Conservation (phyloP, 352 stramenopile species). For the Peronospora farinosa region DNA sequence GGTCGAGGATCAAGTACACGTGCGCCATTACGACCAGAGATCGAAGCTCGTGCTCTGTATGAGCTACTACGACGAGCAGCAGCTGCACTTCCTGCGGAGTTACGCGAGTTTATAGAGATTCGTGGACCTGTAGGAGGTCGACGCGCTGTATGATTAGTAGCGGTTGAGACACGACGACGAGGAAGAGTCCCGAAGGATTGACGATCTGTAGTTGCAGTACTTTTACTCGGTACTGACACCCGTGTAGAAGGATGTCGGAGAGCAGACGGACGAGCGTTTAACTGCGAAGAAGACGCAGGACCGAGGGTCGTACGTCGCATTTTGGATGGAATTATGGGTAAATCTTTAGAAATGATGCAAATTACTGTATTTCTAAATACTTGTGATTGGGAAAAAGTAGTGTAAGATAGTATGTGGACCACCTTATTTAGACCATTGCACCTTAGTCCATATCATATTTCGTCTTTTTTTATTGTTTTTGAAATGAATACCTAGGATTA, state of each 20-base stretch:
- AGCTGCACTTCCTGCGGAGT: constrained; percentile 35
- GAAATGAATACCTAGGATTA: too few relatives aligned
- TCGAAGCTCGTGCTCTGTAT: constrained; percentile 54
- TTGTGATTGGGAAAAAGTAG: too few relatives aligned
- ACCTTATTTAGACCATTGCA: too few relatives aligned
- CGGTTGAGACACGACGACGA: constrained; percentile 51
- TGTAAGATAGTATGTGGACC: too few relatives aligned
- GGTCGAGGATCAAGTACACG: constrained; percentile 77
- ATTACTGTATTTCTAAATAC: too few relatives aligned
- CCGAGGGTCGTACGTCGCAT: constrained; percentile 85
- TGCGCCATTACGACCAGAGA: constrained; percentile 32
- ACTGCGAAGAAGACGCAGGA: constrained; percentile 78
- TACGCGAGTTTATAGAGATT: constrained; percentile 38
- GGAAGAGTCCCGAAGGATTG: constrained; percentile 52
- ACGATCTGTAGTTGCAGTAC: constrained; percentile 24
- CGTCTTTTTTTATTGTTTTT: too few relatives aligned
- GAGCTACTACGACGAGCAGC: constrained; percentile 49
- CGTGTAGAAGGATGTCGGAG: constrained; percentile 36
- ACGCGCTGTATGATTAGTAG: constrained; percentile 14
- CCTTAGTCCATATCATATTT: too few relatives aligned
- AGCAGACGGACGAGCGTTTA: constrained; percentile 51
- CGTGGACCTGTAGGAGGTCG: constrained; percentile 27
- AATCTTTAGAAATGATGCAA: too few relatives aligned
- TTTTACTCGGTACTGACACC: constrained; percentile 54
- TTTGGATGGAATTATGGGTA: not conserved